Conservation (phyloP, 176 grass and related monocot species). For the Chloris gayana region DNA sequence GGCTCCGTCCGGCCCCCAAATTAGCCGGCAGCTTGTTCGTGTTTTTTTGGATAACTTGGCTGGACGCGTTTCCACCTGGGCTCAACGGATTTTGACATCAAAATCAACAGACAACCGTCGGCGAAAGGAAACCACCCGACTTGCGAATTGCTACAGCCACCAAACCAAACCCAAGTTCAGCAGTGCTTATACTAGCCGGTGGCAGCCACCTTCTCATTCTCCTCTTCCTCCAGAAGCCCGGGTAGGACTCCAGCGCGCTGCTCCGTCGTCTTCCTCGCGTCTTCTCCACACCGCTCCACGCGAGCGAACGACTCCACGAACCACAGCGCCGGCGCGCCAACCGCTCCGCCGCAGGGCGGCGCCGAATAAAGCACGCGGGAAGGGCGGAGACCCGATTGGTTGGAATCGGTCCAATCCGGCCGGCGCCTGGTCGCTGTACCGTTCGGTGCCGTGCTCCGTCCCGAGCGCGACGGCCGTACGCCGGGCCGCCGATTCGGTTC, state of each 20-base stretch:
- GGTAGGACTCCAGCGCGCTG: background rate
- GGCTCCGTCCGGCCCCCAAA: background rate
- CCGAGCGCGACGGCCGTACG: background rate
- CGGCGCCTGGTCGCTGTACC: background rate
- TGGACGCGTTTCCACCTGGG: background rate
- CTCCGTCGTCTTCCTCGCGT: conserved; percentile 41
- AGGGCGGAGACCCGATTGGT: background rate
- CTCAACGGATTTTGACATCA: background rate
- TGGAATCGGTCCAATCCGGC: conserved; percentile 24
- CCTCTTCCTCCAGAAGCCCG: conserved; percentile 11
- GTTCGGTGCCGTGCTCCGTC: background rate
- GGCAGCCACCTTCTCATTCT: background rate
- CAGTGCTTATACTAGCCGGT: background rate
- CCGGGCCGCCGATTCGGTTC: conserved; percentile 20
- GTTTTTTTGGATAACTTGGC: background rate
- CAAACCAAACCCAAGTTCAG: background rate
- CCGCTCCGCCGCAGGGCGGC: background rate
- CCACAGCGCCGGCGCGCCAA: background rate
- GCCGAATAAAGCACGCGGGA: background rate
- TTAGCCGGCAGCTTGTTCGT: background rate
- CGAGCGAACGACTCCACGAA: conserved; percentile 24
- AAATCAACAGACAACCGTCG: background rate
- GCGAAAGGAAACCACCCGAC: background rate
- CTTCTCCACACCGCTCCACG: background rate
- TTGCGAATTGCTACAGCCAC: conserved; percentile 7